Evolutionary conservation across 768 basidiomycete genomes (phyloP), one percentile per base, ranked within the genome.

Genomic region (Agaricus sinodeliciosus): DNA sequence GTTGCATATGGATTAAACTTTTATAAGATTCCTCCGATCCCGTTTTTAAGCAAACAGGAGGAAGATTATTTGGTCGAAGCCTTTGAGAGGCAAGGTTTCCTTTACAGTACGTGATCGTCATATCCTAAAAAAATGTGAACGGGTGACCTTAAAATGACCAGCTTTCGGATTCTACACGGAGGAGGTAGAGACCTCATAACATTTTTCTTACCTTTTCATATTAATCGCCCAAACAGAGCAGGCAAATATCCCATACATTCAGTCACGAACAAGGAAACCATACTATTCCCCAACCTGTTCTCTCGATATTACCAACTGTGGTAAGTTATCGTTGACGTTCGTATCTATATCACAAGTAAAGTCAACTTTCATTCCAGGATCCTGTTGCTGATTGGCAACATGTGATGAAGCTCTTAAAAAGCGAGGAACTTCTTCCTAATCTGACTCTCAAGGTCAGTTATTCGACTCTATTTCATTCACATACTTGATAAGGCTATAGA

Each of bases 61-160:
- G 87, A 89, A 59, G 78, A 84, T 58, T 88, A 87, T 60, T 79
- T 86, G 54, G 76, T 87, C 0, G 74, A 85, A 47, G 79, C 82
- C 56, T 88, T 79, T 57, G 60, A 61, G 37, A 67, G 68, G 9
- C 81, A 80, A 57, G 80, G 81, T 0, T 87, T 88, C 59, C 67
- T 71, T 47, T 62, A 80, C 51, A 84, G 87, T 87, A 57, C 19
- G 83, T 69, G n/a, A 37, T 27, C 12, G 11, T 28, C 28, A 27
- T 45, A 5, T 43, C 11, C 18, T 27, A 16, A 1, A 19, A 27
- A 8, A 18, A 37, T 16, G 55, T n/a, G n/a, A 19, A 42, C 28
- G 2, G 26, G 6, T 9, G 37, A n/a, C 13, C 19, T 22, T 41
- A 28, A 25, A 43, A 18, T 27, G 12, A 44, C 4, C 36, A 88